These are phyloP conservation scores for Plasmopara halstedii DNA, from an alignment of 352 stramenopile species.

Conservation along the genomic window DNA sequence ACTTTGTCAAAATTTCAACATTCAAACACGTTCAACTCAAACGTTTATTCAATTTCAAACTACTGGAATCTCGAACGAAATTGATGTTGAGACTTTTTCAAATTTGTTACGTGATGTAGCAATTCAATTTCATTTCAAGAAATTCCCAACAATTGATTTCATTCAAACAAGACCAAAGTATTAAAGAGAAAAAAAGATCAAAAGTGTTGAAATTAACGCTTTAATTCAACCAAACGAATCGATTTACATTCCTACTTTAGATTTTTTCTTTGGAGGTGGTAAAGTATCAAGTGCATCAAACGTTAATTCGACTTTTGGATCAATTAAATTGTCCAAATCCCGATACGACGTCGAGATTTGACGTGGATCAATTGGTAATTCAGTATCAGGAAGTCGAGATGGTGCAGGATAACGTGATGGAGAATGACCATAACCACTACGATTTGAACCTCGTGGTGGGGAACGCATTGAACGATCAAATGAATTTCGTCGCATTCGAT, in stretches of 20 bases:
- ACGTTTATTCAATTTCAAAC: constrained; percentile 34
- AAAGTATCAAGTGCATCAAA: constrained; percentile 76
- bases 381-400: constrained; percentile 40
- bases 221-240: not conserved
- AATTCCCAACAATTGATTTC: no score
- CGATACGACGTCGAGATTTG: constrained; percentile 81
- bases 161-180: no score
- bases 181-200: constrained; percentile 7
- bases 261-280: constrained; percentile 81
- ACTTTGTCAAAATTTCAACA: constrained; percentile 38
- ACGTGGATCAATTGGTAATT: constrained; percentile 70
- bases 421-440: constrained; percentile 21
- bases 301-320: constrained; percentile 78
- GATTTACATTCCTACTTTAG: constrained; percentile 31
- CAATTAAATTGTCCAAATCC: constrained; percentile 75
- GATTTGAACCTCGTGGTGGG: constrained; percentile 22
- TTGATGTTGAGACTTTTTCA: constrained; percentile 12
- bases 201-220: not conserved
- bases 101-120: constrained; percentile 19
- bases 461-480: constrained; percentile 37
- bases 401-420: constrained; percentile 21
- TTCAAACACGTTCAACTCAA: constrained; percentile 21
- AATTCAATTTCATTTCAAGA: constrained; percentile 1
- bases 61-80: constrained; percentile 11
- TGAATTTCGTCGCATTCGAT: constrained; percentile 34